Conservation (phyloP, 2,329 filamentous ascomycete genomes). For the Penicillium sp. region DNA sequence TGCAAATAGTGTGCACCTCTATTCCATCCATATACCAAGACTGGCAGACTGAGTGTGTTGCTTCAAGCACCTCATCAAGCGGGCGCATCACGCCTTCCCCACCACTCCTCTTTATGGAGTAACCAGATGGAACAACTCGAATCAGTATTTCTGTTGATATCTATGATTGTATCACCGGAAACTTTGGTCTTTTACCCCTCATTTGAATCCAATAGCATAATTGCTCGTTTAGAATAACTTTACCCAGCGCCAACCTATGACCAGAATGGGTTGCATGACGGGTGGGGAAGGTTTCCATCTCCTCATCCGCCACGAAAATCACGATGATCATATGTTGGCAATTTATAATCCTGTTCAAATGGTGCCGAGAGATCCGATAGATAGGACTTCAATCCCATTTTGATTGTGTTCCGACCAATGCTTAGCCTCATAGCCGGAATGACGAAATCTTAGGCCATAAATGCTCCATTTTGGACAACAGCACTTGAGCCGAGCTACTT, state of each 20-base stretch:
- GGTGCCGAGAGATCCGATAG: constrained; percentile 10
- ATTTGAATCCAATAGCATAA: constrained; percentile 1
- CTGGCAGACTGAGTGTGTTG: too few relatives aligned
- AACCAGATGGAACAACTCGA: background rate
- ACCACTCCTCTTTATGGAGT: background rate
- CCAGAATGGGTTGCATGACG: background rate
- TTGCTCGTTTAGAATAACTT: too few relatives aligned
- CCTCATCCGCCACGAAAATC: constrained; percentile 29
- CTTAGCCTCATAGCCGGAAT: background rate
- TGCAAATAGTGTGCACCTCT: background rate
- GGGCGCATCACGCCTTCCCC: constrained; percentile 31
- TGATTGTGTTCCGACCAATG: background rate
- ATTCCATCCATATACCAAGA: background rate
- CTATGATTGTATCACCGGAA: background rate
- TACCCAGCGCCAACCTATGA: background rate
- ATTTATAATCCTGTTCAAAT: constrained; percentile 12
- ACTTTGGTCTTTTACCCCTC: constrained; percentile 11
- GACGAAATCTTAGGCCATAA: constrained; percentile 12
- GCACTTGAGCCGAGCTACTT: background rate
- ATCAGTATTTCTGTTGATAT: background rate
- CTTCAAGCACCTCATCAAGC: constrained; percentile 35
- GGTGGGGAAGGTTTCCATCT: constrained; percentile 14
- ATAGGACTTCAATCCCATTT: background rate
- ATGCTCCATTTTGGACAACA: constrained; percentile 4
- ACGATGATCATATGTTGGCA: constrained; percentile 6